Evolutionary conservation across 305 asterid species (phyloP).

Genomic region (Lippia alba): DNA sequence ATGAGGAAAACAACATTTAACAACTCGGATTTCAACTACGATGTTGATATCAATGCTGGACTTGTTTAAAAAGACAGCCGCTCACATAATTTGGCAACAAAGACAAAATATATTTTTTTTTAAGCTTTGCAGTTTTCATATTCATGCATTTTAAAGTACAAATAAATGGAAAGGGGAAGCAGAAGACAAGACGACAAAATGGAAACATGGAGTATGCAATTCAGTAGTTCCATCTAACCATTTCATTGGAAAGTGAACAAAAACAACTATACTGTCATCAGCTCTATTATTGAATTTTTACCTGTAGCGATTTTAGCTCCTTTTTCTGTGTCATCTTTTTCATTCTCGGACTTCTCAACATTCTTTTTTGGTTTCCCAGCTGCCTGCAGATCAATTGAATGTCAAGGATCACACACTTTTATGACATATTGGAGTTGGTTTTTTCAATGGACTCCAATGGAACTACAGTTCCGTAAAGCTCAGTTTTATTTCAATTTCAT

Average conservation of each 20-base stretch:
- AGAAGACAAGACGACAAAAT: too few relatives aligned
- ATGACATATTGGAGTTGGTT: slow-evolving; percentile 17
- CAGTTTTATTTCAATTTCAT: not conserved
- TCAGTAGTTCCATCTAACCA: too few relatives aligned
- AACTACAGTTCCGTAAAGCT: slow-evolving; percentile 3
- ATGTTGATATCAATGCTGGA: too few relatives aligned
- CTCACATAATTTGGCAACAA: too few relatives aligned
- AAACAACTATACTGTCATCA: slow-evolving; percentile 23
- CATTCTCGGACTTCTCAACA: slow-evolving; percentile 49
- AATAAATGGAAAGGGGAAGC: too few relatives aligned
- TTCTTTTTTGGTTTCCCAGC: slow-evolving; percentile 78
- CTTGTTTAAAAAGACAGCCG: too few relatives aligned
- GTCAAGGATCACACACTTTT: slow-evolving; percentile 26
- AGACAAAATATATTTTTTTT: too few relatives aligned
- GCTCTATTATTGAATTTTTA: slow-evolving; percentile 38
- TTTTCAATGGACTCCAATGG: slow-evolving; percentile 6
- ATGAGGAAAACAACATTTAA: not conserved
- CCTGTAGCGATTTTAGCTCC: slow-evolving; percentile 51
- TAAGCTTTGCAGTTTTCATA: too few relatives aligned
- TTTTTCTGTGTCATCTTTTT: slow-evolving; percentile 38
- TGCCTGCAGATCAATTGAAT: slow-evolving; percentile 61
- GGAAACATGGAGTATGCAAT: too few relatives aligned
- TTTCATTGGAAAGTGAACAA: slow-evolving; percentile 22
- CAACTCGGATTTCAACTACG: too few relatives aligned
- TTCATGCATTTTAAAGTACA: too few relatives aligned